phyloP scores from a whole-genome alignment of 2,329 filamentous ascomycete genomes.

The Aspergillus novoparasiticus region DNA sequence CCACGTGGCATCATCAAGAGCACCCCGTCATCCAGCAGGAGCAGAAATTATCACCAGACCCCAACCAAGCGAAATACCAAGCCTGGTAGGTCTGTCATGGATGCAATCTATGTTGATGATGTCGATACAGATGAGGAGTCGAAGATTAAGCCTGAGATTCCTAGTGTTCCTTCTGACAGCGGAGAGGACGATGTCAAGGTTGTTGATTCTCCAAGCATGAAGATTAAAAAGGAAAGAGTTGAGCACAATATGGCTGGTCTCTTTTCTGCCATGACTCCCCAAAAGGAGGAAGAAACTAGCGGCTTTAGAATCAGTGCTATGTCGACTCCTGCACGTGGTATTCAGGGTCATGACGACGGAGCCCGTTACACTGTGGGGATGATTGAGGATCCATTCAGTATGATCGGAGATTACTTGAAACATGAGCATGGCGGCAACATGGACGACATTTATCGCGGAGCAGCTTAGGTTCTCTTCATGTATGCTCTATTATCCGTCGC shows the following conservation, averaged over 20 bases:
- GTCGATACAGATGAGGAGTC: conserved; percentile 5
- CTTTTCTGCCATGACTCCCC: neutral
- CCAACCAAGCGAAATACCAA: conserved; percentile 7
- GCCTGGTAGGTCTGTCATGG: conserved; percentile 5
- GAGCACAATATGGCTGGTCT: neutral
- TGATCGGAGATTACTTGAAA: conserved; percentile 5
- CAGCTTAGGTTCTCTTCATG: conserved; percentile 4
- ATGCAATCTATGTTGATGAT: conserved; percentile 22
- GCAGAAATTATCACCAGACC: neutral
- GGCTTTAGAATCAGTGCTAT: too few relatives aligned
- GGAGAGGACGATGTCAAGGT: neutral
- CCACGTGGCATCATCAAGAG: conserved; percentile 21
- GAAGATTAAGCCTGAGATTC: conserved; percentile 11
- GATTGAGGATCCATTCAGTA: neutral
- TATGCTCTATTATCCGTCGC: neutral
- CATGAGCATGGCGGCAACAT: conserved; percentile 6
- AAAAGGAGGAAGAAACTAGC: neutral
- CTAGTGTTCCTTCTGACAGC: neutral
- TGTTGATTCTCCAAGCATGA: neutral
- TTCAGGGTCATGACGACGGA: neutral
- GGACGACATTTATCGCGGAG: conserved; percentile 16
- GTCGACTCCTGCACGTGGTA: neutral
- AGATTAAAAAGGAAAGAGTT: neutral
- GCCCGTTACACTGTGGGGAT: neutral
- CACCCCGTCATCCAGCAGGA: conserved; percentile 7